phyloP scores from a whole-genome alignment of 2,329 filamentous ascomycete genomes.

The Colletotrichum liriopes region DNA sequence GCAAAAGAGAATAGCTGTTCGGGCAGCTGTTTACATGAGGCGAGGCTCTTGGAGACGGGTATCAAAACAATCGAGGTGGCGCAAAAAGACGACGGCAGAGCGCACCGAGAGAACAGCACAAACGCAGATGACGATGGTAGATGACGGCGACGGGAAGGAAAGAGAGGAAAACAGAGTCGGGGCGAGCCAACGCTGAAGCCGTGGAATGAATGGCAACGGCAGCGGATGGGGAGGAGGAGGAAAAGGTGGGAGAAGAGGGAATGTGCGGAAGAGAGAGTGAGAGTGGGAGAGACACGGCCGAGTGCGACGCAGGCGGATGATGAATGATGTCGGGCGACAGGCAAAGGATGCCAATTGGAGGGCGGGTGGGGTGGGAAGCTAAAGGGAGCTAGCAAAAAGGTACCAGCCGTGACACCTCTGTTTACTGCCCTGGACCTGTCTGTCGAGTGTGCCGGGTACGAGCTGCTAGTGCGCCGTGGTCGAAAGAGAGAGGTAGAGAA shows the following conservation, averaged over 20 bases:
- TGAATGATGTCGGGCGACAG: conserved; percentile 33
- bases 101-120: conserved; percentile 13
- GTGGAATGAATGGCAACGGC: conserved; percentile 40
- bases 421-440: conserved; percentile 3
- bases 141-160: conserved; percentile 29
- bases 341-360: conserved; percentile 23
- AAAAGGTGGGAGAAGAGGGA: conserved; percentile 11
- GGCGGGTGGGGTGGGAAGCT: conserved; percentile 5
- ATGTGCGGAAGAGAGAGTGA: conserved; percentile 14
- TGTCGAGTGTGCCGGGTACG: conserved; percentile 1
- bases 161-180: conserved; percentile 19
- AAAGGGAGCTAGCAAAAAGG: background rate
- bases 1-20: conserved; percentile 1
- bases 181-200: conserved; percentile 29
- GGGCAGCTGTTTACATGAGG: conserved; percentile 10
- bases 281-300: conserved; percentile 21
- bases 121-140: conserved; percentile 16
- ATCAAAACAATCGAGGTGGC: conserved; percentile 34
- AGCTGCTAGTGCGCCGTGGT: background rate
- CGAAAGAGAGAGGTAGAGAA: background rate
- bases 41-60: conserved; percentile 15
- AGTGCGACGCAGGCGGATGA: conserved; percentile 24
- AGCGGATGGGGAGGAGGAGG: conserved; percentile 14
- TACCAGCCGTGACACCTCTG: conserved; percentile 9
- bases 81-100: conserved; percentile 10